Conservation (phyloP, 2,329 filamentous ascomycete genomes). For the Leptosphaerulina australis region DNA sequence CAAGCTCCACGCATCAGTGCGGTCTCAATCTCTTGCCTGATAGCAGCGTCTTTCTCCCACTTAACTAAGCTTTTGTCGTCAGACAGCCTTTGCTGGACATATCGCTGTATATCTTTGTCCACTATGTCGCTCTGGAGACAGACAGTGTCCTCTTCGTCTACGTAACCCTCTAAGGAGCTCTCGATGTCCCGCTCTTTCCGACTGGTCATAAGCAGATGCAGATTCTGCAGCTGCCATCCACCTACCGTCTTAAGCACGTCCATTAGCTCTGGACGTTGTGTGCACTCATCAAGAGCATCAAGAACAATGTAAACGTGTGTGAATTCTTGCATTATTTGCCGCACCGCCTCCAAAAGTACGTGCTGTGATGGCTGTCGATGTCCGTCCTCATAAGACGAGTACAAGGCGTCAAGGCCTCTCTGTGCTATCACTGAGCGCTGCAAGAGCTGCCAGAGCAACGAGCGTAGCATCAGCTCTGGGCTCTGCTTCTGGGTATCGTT, state of each 20-base stretch:
- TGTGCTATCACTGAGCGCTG: conserved; percentile 20
- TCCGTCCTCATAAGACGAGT: conserved; percentile 30
- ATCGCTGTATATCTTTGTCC: conserved; percentile 38
- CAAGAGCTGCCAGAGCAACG: conserved; percentile 48
- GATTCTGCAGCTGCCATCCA: conserved; percentile 28
- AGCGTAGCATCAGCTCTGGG: conserved; percentile 45
- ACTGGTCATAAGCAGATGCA: conserved; percentile 39
- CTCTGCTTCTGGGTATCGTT: conserved; percentile 47
- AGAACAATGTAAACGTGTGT: conserved; percentile 27
- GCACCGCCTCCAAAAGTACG: conserved; percentile 28
- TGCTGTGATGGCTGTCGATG: conserved; percentile 29
- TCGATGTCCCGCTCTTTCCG: conserved; percentile 40
- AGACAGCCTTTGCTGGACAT: conserved; percentile 44
- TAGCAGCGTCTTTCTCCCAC: conserved; percentile 31
- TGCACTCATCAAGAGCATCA: conserved; percentile 41
- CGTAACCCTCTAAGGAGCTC: conserved; percentile 19
- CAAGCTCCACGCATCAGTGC: conserved; percentile 37
- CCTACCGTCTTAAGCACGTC: conserved; percentile 25
- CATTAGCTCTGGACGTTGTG: conserved; percentile 30
- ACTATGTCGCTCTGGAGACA: conserved; percentile 34
- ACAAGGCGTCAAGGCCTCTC: conserved; percentile 31
- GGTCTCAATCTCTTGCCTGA: conserved; percentile 37
- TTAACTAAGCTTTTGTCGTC: conserved; percentile 33
- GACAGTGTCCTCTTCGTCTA: conserved; percentile 22
- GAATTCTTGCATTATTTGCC: conserved; percentile 34